These are phyloP conservation scores for Esteya vermicola DNA, from an alignment of 2,329 filamentous ascomycete species.

Conservation along the genomic window DNA sequence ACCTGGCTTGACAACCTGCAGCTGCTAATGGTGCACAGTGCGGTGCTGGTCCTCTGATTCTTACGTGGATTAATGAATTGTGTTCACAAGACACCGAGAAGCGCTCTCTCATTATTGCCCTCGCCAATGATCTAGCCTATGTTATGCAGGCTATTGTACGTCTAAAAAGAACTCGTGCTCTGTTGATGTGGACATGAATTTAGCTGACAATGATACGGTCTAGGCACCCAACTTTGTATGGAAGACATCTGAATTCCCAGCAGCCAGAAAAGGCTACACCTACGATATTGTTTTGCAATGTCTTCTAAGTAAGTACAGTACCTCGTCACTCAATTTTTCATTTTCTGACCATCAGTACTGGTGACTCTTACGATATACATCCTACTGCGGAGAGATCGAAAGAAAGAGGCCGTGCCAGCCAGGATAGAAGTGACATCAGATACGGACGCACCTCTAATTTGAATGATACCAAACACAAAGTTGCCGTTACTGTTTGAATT, in stretches of 20 bases:
- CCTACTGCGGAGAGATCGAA: not conserved
- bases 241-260: slow-evolving; percentile 24
- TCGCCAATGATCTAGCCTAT: slow-evolving; percentile 14
- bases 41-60: slow-evolving; percentile 22
- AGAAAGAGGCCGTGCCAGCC: no score
- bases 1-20: no score
- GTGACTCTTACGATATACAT: not conserved
- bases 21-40: no score
- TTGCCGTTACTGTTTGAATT: no score
- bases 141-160: slow-evolving; percentile 17
- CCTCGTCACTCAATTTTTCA: not conserved
- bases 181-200: not conserved
- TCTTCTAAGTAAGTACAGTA: slow-evolving; percentile 16
- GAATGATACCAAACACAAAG: no score
- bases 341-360: not conserved
- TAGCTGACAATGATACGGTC: not conserved
- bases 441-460: no score
- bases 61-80: slow-evolving; percentile 18
- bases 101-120: slow-evolving; percentile 13
- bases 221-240: slow-evolving; percentile 25
- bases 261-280: slow-evolving; percentile 20
- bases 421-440: no score
- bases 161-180: not conserved
- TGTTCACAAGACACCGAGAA: slow-evolving; percentile 14
- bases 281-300: slow-evolving; percentile 21